phyloP scores from a whole-genome alignment of 2,329 filamentous ascomycete species.

The Tolypocladium album region DNA sequence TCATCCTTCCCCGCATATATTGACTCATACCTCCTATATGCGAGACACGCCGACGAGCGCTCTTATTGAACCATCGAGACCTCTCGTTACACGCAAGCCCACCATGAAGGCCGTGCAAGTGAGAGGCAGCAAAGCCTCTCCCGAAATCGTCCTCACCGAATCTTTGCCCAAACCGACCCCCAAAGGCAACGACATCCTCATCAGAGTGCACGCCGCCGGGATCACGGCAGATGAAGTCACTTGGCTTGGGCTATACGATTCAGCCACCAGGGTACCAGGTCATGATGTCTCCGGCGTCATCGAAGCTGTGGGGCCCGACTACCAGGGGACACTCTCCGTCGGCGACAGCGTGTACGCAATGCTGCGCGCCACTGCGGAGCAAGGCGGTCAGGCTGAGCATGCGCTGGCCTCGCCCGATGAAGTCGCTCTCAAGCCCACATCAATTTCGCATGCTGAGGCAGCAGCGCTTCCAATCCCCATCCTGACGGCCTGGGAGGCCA shows the following conservation, averaged over 20 bases:
- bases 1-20: background rate
- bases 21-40: background rate
- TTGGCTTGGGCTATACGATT: constrained; percentile 21
- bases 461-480: constrained; percentile 20
- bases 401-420: constrained; percentile 7
- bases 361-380: constrained; percentile 10
- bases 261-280: constrained; percentile 17
- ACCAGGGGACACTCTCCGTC: constrained; percentile 7
- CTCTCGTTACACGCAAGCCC: background rate
- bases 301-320: constrained; percentile 11
- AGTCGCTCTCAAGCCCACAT: constrained; percentile 10
- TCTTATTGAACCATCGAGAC: background rate
- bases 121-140: constrained; percentile 11
- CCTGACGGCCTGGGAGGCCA: constrained; percentile 18
- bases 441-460: constrained; percentile 12
- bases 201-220: constrained; percentile 20
- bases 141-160: constrained; percentile 6
- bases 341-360: constrained; percentile 17
- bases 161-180: constrained; percentile 9
- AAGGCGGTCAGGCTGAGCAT: constrained; percentile 17
- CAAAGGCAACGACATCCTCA: constrained; percentile 11
- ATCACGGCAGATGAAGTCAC: constrained; percentile 22
- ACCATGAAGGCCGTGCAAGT: constrained; percentile 24
- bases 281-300: constrained; percentile 24
- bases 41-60: background rate